Conservation (phyloP, 768 basidiomycete species). For the Rhodotorula sphaerocarpa region DNA sequence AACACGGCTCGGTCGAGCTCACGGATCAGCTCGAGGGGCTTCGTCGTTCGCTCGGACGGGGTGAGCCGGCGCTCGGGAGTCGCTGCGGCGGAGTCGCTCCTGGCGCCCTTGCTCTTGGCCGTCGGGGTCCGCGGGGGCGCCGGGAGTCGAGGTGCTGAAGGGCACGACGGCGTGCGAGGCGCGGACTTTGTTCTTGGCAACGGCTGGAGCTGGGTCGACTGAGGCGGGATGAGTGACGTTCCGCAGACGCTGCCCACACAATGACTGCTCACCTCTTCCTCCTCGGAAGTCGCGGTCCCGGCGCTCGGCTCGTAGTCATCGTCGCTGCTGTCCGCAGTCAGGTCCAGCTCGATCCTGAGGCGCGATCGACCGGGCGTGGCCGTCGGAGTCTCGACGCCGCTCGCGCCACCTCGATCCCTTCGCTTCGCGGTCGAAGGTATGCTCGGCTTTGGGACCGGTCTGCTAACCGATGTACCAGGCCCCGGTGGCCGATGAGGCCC, state of each 20-base stretch:
- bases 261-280: background rate
- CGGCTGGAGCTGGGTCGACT: background rate
- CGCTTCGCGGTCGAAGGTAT: background rate
- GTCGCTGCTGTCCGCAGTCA: constrained; percentile 23
- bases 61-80: background rate
- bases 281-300: background rate
- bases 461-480: background rate
- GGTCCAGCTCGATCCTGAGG: constrained; percentile 8
- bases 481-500: background rate
- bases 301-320: background rate
- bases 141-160: background rate
- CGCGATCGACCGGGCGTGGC: background rate
- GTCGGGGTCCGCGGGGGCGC: background rate
- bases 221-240: background rate
- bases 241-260: too few relatives aligned
- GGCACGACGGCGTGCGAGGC: background rate
- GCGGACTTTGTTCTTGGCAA: background rate
- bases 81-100: background rate
- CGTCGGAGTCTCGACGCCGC: background rate
- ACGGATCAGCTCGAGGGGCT: constrained; percentile 22
- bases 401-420: background rate
- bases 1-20: constrained; percentile 32
- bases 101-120: background rate
- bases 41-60: constrained; percentile 4
- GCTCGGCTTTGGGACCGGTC: background rate